Evolutionary conservation across 2,329 filamentous ascomycete genomes (phyloP).

Genomic region (Colletotrichum sp.): DNA sequence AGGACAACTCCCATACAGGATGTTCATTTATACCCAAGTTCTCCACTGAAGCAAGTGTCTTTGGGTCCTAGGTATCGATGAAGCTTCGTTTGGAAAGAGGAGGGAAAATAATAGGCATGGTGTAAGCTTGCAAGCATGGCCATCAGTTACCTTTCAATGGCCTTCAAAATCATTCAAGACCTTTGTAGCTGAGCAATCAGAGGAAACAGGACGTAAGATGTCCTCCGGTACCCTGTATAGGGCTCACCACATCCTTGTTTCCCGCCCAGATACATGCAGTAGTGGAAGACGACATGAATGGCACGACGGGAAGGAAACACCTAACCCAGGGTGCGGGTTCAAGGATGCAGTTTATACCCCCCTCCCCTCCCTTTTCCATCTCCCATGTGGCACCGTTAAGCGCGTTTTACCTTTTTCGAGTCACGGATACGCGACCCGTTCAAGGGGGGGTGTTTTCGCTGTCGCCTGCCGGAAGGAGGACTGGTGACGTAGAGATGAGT

Average conservation of each 20-base stretch:
- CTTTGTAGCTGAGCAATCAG: background rate
- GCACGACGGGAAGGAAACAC: background rate
- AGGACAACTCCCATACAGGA: background rate
- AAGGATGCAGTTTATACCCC: background rate
- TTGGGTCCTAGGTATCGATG: background rate
- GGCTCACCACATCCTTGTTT: background rate
- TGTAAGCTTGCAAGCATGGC: background rate
- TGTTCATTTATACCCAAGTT: background rate
- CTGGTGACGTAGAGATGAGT: slow-evolving; percentile 3
- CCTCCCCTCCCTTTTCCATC: background rate
- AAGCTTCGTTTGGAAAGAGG: background rate
- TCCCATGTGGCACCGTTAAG: background rate
- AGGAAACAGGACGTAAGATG: background rate
- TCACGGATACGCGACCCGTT: background rate
- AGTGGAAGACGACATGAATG: background rate
- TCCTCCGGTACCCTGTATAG: background rate
- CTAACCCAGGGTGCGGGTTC: background rate
- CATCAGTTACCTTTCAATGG: background rate
- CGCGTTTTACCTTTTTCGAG: background rate
- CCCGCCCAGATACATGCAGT: background rate
- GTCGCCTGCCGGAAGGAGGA: background rate
- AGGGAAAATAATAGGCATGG: background rate
- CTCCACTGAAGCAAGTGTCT: background rate
- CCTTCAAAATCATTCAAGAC: background rate
- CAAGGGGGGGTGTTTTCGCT: background rate